phyloP scores from a whole-genome alignment of 139 green algal genomes.

The Chlorella sorokiniana region DNA sequence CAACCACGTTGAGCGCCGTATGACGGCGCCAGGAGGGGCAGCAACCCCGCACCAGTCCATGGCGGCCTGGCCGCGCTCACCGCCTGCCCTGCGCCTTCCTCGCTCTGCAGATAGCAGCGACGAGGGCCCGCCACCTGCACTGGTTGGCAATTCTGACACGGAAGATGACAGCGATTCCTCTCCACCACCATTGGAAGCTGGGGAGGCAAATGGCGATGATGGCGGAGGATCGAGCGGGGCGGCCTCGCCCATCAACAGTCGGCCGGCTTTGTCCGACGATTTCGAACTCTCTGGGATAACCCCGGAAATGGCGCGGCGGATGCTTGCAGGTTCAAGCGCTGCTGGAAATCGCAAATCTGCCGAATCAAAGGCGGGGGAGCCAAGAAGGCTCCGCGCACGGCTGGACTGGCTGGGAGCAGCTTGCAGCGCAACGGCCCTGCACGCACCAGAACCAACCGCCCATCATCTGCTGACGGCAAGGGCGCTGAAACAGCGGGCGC shows the following conservation, averaged over 20 bases:
- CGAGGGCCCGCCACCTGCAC: neutral
- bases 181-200: neutral
- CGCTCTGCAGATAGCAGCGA: no score
- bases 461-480: no score
- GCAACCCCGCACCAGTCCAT: no score
- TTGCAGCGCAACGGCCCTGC: neutral
- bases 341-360: neutral
- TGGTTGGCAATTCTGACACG: neutral
- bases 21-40: no score
- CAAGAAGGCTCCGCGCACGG: neutral
- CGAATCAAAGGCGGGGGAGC: neutral
- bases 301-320: constrained; percentile 1
- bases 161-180: neutral
- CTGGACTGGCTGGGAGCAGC: constrained; percentile 1
- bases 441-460: no score
- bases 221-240: no score
- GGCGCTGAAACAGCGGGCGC: no score
- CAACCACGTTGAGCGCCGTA: no score
- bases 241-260: no score
- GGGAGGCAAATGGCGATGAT: neutral
- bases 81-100: no score
- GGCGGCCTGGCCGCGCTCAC: no score
- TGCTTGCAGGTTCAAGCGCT: neutral
- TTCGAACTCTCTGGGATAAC: neutral
- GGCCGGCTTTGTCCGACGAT: no score